Base-by-base conservation (phyloP, 805 yeast species). In the Candida awuae region DNA sequence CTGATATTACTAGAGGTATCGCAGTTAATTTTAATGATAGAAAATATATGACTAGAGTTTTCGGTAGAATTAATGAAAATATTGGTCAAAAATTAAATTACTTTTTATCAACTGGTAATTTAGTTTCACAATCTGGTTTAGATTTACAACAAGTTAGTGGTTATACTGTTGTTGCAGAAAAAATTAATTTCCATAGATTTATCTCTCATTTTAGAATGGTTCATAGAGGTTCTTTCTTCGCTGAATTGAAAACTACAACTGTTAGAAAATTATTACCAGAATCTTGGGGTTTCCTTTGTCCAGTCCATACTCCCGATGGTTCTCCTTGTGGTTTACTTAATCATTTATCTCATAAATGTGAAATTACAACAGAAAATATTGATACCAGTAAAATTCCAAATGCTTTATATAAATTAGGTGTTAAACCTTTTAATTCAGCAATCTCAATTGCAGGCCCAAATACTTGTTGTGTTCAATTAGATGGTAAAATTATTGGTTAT, bases 291-390 rank as follows among this genome's bases (percentile, higher is more conserved):
- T 92, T 92, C 74, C 66, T 92, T 52, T 92, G 98, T 66, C 98
- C 98, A 10, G 98, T 92, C 18, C 98, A 92, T 63, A 92, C 98
- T 12, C 98, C 98, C 6, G 98, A 92, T 81, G 98, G 98, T 53
- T 84, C 97, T 37, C 98, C 98, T 16, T 92, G 98, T 78, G 98
- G 98, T 68, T 71, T 92, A 60, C 69, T 92, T 55, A 92, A 92
- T 65, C 98, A 92, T 71, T 79, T 92, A 67, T 82, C 97, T 8
- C 97, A 92, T 66, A 87, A 85, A 63, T 92, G 98, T 72, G 71
- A 73, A 52, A 83, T 92, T 44, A 77, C 95, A 6, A 88, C 97
- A 8, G 60, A 62, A 31, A 78, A 77, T 18, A 66, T 82, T 5
- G 94, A 88, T 56, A 90, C 81, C 14, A 72, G 85, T 6, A 65